Evolutionary conservation across 2,329 filamentous ascomycete genomes (phyloP), one percentile per base, ranked within the genome.

Genomic region (Sclerotinia nivalis): DNA sequence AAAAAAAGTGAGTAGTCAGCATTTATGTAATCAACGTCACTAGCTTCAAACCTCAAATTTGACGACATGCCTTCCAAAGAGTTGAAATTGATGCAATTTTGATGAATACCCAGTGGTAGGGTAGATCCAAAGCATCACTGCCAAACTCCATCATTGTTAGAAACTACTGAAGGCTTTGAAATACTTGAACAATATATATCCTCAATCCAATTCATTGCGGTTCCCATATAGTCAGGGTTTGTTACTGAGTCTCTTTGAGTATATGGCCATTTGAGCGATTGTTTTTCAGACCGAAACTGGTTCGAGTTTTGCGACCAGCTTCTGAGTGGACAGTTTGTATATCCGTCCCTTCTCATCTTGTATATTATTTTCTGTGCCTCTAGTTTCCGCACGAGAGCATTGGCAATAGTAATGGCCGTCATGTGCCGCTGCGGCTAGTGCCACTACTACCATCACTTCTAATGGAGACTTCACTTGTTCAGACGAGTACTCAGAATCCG

Each of bases 21-120:
- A 40, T 28, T 64, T 64, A 64, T 52, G 61, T 64, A 64, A 64
- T 52, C 61, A 64, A 2, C 9, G 10, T 40, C 61, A 25, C 61
- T 64, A 52, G 31, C 28, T 20, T 28, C 47, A 52, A 20, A 22
- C 9, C 45, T 64, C 31, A 64, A 52, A 64, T 52, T 52, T 25
- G n/a, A 64, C 61, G 47, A 64, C 61, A 43, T 28, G 20, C 31
- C 25, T 52, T 40, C 8, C 22, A 2, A 25, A 40, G 34, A 28
- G 0, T 20, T 22, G 4, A 25, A 22, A 18, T 25, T 40, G 55
- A 9, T 43, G 22, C 13, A 43, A 59, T 25, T 2, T n/a, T n/a
- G 13, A 37, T 50, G 47, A 22, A 37, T 20, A 7, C 4, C 13
- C 15, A 52, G 60, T 52, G 5, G 6, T 43, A 18, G 15, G 60